Evolutionary conservation across 352 stramenopile species (phyloP), one percentile per base, ranked within the genome.

Genomic region (Globisporangium heterothallicum): DNA sequence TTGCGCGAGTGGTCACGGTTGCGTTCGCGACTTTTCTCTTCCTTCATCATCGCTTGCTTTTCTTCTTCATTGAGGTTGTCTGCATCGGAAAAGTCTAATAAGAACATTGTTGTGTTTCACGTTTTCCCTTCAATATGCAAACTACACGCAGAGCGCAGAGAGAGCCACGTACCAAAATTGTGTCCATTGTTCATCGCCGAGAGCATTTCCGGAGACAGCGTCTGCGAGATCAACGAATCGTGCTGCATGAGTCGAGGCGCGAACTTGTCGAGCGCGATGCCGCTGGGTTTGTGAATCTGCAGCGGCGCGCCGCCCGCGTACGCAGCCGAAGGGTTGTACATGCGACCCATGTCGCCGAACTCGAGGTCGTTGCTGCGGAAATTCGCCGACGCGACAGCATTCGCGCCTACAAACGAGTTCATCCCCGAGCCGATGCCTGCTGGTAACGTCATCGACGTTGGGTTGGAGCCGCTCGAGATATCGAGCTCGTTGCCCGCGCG

Each of bases 1-100:
- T 97, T 97, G 68, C 92, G 86, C 46, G 93, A 96, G 71, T 98
- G 93, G 62, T 98, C 92, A 35, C 92, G 83, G 70, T 98, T 98
- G 42, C 93, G 80, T 62, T 98, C 89, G 14, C 90, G 74, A 18
- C 70, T 86, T 64, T 91, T 89, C 51, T 90, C 82, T 47, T 89
- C 82, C 59, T 93, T 93, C 34, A 90, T 62, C 29, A 91, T 61
- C 47, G 82, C 80, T 22, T 78, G 68, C 47, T 87, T 83, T 44
- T 93, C 82, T 30, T 89, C 81, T 47, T 93, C 82, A 51, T 78
- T 91, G 42, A 91, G 42, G 48, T 84, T 84, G n/a, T 84, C 77
- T 80, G 4, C 1, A 47, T n/a, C 19, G 74, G 5, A 21, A 49
- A 49, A 34, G 16, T 29, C 22, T 27, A 10, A 45, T 27, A 45